Percentiles rank a stretch among this genome's conserved stretches.
These are phyloP conservation scores for Ganoderma lucidum DNA, from an alignment of 1,284 basidiomycete genomes.

Conservation along the genomic window DNA sequence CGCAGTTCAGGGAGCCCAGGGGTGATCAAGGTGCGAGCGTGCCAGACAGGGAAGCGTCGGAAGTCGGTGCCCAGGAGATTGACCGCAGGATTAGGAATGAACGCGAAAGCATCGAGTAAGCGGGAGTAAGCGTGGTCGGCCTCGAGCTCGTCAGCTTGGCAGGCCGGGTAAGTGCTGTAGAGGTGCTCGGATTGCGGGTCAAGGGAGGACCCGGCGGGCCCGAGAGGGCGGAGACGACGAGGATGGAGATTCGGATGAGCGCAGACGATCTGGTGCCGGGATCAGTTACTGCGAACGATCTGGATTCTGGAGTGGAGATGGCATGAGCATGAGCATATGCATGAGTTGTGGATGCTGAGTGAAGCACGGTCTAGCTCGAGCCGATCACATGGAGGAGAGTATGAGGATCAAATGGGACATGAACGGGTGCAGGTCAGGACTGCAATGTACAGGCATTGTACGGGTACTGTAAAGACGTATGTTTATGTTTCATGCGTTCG, in stretches of 20 bases:
- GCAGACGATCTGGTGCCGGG: not conserved
- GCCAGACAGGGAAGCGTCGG: not conserved
- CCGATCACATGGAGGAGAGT: conserved; percentile 2
- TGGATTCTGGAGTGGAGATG: conserved; percentile 2
- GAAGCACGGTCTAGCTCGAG: conserved; percentile 3
- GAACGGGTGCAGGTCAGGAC: not conserved
- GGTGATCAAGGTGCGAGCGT: not conserved
- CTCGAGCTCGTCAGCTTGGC: not conserved
- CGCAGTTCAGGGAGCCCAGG: not conserved
- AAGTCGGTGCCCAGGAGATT: not conserved
- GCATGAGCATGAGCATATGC: not conserved
- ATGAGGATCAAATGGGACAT: not conserved
- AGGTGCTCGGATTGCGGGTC: not conserved
- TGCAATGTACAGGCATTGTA: not conserved
- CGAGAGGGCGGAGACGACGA: not conserved
- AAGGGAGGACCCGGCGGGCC: not conserved
- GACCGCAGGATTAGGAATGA: not conserved
- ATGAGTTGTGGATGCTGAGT: not conserved
- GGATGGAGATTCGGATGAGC: not conserved
- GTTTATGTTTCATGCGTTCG: not conserved
- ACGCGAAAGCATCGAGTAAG: not conserved
- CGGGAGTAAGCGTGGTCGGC: not conserved
- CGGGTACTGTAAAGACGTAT: not conserved
- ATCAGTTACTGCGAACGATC: not conserved
- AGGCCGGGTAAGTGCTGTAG: not conserved